phyloP scores from a whole-genome alignment of 192 early-diverging fungal genomes.

The Umbelopsis isabellina region DNA sequence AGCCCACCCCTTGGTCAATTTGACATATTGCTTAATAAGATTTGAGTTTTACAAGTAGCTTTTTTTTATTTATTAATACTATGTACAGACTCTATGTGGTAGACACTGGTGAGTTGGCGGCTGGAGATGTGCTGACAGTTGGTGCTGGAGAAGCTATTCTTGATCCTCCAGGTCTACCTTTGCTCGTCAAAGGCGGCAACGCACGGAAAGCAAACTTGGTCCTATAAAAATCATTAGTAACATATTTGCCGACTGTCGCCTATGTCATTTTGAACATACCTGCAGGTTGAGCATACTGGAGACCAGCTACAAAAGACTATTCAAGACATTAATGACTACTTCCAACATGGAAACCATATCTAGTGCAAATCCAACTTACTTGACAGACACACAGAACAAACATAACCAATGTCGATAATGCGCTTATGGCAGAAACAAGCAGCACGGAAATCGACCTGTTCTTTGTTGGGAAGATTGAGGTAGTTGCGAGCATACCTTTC shows the following conservation, averaged over 20 bases:
- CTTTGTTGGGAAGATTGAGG: slow-evolving; percentile 73
- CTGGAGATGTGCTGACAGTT: slow-evolving; percentile 4
- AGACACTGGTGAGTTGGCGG: slow-evolving; percentile 20
- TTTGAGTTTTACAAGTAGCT: not conserved
- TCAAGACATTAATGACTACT: not conserved
- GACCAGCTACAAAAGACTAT: slow-evolving; percentile 71
- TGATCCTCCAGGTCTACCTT: not conserved
- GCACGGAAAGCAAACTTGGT: slow-evolving; percentile 72
- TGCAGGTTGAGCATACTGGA: slow-evolving; percentile 80
- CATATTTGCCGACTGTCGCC: not conserved
- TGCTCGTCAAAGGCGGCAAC: slow-evolving; percentile 31
- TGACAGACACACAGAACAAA: slow-evolving; percentile 98
- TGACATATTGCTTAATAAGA: not conserved
- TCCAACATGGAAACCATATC: not conserved
- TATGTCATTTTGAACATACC: slow-evolving; percentile 35
- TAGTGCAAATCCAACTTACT: slow-evolving; percentile 55
- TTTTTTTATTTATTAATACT: not conserved
- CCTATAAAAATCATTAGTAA: slow-evolving; percentile 35
- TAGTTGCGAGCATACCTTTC: slow-evolving; percentile 75
- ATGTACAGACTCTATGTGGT: not conserved
- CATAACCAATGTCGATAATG: slow-evolving; percentile 91
- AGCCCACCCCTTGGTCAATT: not conserved
- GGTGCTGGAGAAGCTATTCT: slow-evolving; percentile 7
- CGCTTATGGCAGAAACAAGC: slow-evolving; percentile 98
- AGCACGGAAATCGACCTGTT: slow-evolving; percentile 89